Percentiles rank a stretch among this genome's conserved stretches.
phyloP scores from a whole-genome alignment of 2,329 filamentous ascomycete species.

The Fusarium coicis region DNA sequence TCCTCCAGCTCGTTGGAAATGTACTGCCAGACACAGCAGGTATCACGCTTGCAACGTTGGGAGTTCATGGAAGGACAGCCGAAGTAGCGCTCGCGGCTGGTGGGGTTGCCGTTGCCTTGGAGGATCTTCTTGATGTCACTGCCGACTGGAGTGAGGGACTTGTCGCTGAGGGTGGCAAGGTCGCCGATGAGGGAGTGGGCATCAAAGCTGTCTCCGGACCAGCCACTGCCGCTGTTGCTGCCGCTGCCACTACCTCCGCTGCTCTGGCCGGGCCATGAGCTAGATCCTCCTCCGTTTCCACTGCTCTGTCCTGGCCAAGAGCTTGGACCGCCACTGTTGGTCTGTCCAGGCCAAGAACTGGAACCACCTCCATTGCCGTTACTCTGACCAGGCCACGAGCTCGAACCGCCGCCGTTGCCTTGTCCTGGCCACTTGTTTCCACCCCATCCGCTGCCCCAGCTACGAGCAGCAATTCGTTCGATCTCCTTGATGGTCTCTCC shows the following conservation, averaged over 20 bases:
- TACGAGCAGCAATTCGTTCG: constrained; percentile 31
- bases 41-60: constrained; percentile 49
- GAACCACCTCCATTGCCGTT: neutral
- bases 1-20: constrained; percentile 53
- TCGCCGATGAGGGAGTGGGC: constrained; percentile 52
- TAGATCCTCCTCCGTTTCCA: neutral
- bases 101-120: constrained; percentile 44
- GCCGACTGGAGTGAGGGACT: constrained; percentile 50
- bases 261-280: neutral
- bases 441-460: constrained; percentile 22
- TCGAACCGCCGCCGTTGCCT: neutral
- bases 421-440: constrained; percentile 12
- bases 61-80: constrained; percentile 39
- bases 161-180: constrained; percentile 46
- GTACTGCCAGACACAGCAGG: constrained; percentile 59
- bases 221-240: neutral
- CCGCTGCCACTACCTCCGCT: neutral
- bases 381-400: neutral
- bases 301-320: neutral
- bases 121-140: constrained; percentile 53
- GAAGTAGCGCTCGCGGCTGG: constrained; percentile 40
- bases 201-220: constrained; percentile 29
- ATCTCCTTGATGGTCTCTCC: constrained; percentile 37
- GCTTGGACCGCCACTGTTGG: neutral
- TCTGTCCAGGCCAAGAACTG: neutral